Base-by-base conservation (phyloP, 495 filamentous ascomycete species). In the Xylaria flabelliformis region DNA sequence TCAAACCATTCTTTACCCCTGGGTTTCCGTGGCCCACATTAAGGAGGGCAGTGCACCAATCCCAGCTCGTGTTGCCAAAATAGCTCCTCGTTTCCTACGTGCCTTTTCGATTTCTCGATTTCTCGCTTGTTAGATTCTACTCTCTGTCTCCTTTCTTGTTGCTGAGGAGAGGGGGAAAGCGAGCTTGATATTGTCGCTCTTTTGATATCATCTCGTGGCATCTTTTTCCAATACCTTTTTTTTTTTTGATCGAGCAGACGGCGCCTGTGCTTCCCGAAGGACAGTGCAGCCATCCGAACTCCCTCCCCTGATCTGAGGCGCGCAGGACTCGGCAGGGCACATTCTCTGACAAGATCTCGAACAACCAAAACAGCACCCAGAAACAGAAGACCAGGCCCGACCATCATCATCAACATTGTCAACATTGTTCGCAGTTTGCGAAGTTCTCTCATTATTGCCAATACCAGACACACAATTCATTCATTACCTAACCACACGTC, bases 271-370 rank as follows among this genome's bases (percentile, higher is more conserved):
- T 70, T 46, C 15, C 36, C 61, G 13, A 56, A 71, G 61, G 69
- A 59, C 63, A 62, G 69, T 67, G 72, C 72, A 76, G 74, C 75
- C 74, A 76, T 69, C 39, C 39, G 32, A 68, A 66, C 69, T 68
- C 70, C 65, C 70, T 56, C 71, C 77, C 75, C 75, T 77, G 77
- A 79, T 79, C 77, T 72, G 73, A 79, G 73, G 73, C 42, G 65
- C 75, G 42, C 67, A 41, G 67, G 39, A 72, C 74, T 65, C 74
- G 73, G 74, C 77, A 69, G 72, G 71, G 69, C 73, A 78, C 71
- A 73, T 75, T 75, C 72, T 76, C 72, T 69, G 70, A 71, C 69
- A 42, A 64, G 32, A 71, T 71, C 48, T 64, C 59, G 59, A 26
- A 50, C 62, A 32, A 53, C 42, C 58, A 67, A 12, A 64, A 53